Conservation (phyloP, 345 rosid genomes). For the Citrus sp. region DNA sequence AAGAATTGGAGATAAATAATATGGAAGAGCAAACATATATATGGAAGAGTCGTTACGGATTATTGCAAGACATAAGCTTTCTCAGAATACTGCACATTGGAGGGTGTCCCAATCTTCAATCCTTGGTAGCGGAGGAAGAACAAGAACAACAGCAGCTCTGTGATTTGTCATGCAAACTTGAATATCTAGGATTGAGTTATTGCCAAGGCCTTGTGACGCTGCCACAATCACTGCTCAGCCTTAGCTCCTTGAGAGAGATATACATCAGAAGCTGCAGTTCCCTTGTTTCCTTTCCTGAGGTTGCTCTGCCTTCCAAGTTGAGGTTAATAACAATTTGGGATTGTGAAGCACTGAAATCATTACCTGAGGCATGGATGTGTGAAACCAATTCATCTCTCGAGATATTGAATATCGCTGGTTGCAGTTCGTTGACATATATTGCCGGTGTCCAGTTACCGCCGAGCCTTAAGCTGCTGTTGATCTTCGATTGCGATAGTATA, state of each 20-base stretch:
- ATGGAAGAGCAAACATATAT: background rate
- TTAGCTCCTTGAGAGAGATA: too few relatives aligned
- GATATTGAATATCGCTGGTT: background rate
- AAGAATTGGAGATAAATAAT: slow-evolving; percentile 1
- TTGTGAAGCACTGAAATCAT: background rate
- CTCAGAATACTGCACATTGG: background rate
- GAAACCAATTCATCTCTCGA: background rate
- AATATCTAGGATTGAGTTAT: too few relatives aligned
- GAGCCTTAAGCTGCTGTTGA: background rate
- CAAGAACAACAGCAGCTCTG: background rate
- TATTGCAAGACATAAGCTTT: background rate
- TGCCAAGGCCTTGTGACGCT: too few relatives aligned
- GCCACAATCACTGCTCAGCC: too few relatives aligned
- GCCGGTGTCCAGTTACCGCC: background rate
- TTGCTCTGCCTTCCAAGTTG: background rate
- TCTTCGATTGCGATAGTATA: background rate
- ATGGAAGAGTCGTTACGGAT: background rate
- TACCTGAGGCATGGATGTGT: background rate
- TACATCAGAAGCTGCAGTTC: background rate
- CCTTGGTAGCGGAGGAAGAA: slow-evolving; percentile 4
- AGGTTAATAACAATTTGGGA: background rate
- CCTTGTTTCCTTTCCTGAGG: background rate
- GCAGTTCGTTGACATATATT: background rate
- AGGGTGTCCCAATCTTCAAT: background rate
- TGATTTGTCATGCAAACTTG: too few relatives aligned